Conservation (phyloP, 1,284 basidiomycete genomes). For the Somion occarium region DNA sequence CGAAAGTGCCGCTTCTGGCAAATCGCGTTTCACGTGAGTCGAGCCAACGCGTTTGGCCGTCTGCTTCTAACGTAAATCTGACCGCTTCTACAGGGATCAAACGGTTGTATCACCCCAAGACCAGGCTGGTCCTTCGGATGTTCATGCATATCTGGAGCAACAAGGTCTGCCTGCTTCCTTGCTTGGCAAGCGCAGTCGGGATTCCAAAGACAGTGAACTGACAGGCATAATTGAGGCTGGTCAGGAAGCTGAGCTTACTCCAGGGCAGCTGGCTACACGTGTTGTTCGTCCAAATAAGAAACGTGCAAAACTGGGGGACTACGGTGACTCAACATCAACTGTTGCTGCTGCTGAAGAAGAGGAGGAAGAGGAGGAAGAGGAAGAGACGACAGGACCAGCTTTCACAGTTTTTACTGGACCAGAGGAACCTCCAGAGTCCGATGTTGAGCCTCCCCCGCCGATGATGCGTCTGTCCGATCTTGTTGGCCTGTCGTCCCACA, state of each 20-base stretch:
- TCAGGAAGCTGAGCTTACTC: constrained; percentile 30
- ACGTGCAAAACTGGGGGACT: constrained; percentile 34
- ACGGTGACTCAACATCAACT: not conserved
- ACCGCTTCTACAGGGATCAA: not conserved
- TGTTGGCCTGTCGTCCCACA: constrained; percentile 34
- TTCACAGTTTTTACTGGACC: constrained; percentile 30
- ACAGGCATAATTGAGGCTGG: constrained; percentile 38
- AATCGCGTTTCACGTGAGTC: constrained; percentile 2
- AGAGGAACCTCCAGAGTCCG: constrained; percentile 23
- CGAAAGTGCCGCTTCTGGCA: not conserved
- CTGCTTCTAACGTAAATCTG: not conserved
- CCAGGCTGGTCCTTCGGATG: not conserved
- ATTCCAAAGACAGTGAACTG: constrained; percentile 37
- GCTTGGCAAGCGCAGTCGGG: constrained; percentile 55
- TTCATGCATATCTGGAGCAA: not conserved
- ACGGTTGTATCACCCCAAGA: not conserved
- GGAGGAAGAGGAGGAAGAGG: constrained; percentile 10
- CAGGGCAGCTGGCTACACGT: constrained; percentile 32
- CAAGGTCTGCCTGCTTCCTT: not conserved
- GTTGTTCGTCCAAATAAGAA: constrained; percentile 47
- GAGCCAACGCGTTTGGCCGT: not conserved
- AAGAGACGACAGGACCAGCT: constrained; percentile 12
- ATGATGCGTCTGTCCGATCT: constrained; percentile 46
- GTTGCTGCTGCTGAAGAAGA: not conserved
- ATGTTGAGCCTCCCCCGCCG: constrained; percentile 19